phyloP scores from a whole-genome alignment of 192 early-diverging fungal genomes.

The Cladochytrium replicatum region DNA sequence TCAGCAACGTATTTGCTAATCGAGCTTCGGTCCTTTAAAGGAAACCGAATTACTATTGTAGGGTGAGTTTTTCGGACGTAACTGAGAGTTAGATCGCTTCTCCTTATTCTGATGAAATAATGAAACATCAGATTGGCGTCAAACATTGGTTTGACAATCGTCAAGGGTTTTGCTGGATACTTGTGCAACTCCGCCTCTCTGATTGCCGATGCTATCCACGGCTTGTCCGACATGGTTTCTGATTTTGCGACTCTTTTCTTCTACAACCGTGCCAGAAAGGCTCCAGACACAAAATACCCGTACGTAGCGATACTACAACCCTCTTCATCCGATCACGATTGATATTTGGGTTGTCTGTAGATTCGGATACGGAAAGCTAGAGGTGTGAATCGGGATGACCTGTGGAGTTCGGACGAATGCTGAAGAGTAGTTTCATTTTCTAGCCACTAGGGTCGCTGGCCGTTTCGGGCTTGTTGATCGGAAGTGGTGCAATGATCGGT shows the following conservation, averaged over 20 bases:
- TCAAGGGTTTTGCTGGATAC: slow-evolving; percentile 28
- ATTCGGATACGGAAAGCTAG: slow-evolving; percentile 30
- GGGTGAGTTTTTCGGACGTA: too few species aligned
- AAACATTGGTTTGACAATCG: slow-evolving; percentile 23
- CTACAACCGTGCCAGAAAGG: slow-evolving; percentile 55
- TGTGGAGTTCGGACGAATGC: too few species aligned
- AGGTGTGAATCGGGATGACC: too few species aligned
- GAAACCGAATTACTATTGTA: slow-evolving; percentile 24
- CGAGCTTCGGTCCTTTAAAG: slow-evolving; percentile 14
- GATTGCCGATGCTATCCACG: slow-evolving; percentile 72
- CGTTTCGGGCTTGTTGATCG: slow-evolving; percentile 58
- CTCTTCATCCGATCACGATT: background rate
- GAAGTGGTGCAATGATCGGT: slow-evolving; percentile 58
- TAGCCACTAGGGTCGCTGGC: slow-evolving; percentile 34
- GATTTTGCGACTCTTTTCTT: slow-evolving; percentile 76
- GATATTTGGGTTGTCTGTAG: background rate
- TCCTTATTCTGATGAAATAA: too few species aligned
- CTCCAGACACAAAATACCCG: slow-evolving; percentile 52
- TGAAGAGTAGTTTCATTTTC: slow-evolving; percentile 12
- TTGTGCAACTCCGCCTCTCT: slow-evolving; percentile 60
- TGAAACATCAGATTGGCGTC: slow-evolving; percentile 22
- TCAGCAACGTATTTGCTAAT: too few species aligned
- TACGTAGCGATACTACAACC: slow-evolving; percentile 33
- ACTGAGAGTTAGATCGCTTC: too few species aligned
- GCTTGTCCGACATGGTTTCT: slow-evolving; percentile 48